These are phyloP conservation scores for Cystobasidium sp. DNA, from an alignment of 1,284 basidiomycete genomes.

Conservation along the genomic window DNA sequence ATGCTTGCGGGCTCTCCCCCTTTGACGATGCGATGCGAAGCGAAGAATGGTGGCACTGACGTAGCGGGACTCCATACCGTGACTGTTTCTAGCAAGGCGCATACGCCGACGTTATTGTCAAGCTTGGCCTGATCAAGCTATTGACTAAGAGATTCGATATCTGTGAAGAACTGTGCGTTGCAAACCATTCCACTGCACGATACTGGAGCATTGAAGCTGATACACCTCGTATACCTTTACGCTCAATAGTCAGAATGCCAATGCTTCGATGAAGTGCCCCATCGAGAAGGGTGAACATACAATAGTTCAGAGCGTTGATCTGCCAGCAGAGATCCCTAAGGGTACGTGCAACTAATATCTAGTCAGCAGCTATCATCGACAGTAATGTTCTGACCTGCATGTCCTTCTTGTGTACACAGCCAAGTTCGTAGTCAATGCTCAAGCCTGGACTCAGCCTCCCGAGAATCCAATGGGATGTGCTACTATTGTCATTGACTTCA, in stretches of 20 bases:
- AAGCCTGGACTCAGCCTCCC: constrained; percentile 67
- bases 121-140: constrained; percentile 84
- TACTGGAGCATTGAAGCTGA: not conserved
- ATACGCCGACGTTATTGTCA: constrained; percentile 81
- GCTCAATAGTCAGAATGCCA: constrained; percentile 65
- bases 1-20: constrained; percentile 47
- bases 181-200: not conserved
- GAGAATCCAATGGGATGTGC: constrained; percentile 44
- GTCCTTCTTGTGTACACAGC: constrained; percentile 61
- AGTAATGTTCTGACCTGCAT: not conserved
- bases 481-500: constrained; percentile 46
- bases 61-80: not conserved
- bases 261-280: constrained; percentile 76
- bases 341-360: constrained; percentile 63
- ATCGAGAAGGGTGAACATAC: constrained; percentile 71
- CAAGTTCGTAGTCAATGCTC: constrained; percentile 77
- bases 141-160: constrained; percentile 80
- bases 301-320: constrained; percentile 75
- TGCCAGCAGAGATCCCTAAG: constrained; percentile 86
- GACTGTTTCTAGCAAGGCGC: constrained; percentile 73
- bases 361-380: not conserved
- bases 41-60: not conserved
- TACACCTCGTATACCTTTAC: not conserved
- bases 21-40: not conserved
- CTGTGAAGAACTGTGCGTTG: constrained; percentile 86